These are phyloP conservation scores for Umbelopsis isabellina DNA, from an alignment of 192 early-diverging fungal species.

Conservation along the genomic window DNA sequence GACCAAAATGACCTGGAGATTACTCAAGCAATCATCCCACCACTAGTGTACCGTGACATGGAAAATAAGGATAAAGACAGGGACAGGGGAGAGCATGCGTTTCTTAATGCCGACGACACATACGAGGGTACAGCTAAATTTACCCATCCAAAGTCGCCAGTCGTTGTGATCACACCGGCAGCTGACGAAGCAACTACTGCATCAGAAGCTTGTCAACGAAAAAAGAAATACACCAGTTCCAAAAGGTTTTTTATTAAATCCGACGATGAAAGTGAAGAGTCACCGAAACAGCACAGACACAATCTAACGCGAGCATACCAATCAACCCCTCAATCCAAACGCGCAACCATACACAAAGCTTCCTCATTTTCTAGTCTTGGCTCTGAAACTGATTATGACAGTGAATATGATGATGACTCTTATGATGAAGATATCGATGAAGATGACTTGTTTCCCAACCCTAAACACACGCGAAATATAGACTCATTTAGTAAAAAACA, in stretches of 20 bases:
- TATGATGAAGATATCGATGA: slow-evolving; percentile 16
- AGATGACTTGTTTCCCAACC: neutral
- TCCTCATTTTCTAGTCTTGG: neutral
- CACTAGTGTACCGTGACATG: neutral
- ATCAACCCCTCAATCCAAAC: neutral
- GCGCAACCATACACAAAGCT: too few relatives aligned
- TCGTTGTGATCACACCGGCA: slow-evolving; percentile 3
- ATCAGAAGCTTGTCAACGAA: neutral
- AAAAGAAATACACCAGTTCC: neutral
- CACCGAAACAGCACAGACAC: neutral
- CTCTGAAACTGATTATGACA: slow-evolving; percentile 15
- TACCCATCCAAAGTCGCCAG: neutral
- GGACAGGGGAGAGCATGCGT: slow-evolving; percentile 12
- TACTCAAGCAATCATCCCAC: slow-evolving; percentile 30
- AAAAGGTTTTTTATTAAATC: slow-evolving; percentile 13
- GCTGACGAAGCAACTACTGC: neutral
- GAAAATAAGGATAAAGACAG: slow-evolving; percentile 25
- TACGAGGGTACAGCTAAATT: neutral
- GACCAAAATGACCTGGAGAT: slow-evolving; percentile 34
- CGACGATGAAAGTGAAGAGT: slow-evolving; percentile 3
- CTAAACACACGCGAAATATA: neutral
- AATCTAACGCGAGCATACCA: neutral
- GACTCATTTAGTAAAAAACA: slow-evolving; percentile 20
- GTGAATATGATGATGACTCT: neutral
- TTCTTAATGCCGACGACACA: slow-evolving; percentile 7